Evolutionary conservation across 495 filamentous ascomycete species (phyloP), one percentile per base, ranked within the genome.

Genomic region (Choiromyces venosus): DNA sequence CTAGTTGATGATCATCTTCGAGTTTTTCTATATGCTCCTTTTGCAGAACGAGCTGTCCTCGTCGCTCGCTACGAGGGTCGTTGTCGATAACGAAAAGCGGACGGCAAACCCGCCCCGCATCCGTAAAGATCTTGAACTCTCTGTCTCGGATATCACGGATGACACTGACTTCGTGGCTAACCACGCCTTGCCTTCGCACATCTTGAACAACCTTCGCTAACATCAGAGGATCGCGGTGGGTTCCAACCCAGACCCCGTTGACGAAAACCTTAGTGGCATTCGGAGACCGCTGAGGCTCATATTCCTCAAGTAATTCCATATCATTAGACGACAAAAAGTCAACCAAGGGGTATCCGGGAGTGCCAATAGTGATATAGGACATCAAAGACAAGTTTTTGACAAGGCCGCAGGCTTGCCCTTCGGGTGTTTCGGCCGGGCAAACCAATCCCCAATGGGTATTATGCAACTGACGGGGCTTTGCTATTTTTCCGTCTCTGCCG

Each of bases 401-500:
- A 72, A 99, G 83, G 82, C 95, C 95, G 84, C 95, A 99, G 82
- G 95, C 95, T 82, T 99, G 96, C 74, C 95, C 95, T 88, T 99
- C 95, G 10, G 95, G 95, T 21, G 95, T 99, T 80, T 99, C 95
- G 36, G 95, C 95, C 35, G 95, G 95, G 82, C 95, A 99, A 8
- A 99, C 94, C 74, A 98, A 84, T 69, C 95, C 95, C 96, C 96
- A 99, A 82, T 99, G 95, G 0, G 95, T 97, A 82, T 98, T 98
- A 85, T 99, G 95, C 66, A 99, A 88, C 83, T 98, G 96, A 67
- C 95, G 91, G 4, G 95, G 95, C 82, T 98, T 98, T 56, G 96
- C 96, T 75, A 99, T 93, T 83, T 99, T 99, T 71, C 95, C 96
- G 82, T 98, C 96, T 82, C 96, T 89, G 38, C 96, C 95, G 77